These are phyloP conservation scores for Boletellus ananiceps DNA, from an alignment of 768 basidiomycete species.

Conservation along the genomic window DNA sequence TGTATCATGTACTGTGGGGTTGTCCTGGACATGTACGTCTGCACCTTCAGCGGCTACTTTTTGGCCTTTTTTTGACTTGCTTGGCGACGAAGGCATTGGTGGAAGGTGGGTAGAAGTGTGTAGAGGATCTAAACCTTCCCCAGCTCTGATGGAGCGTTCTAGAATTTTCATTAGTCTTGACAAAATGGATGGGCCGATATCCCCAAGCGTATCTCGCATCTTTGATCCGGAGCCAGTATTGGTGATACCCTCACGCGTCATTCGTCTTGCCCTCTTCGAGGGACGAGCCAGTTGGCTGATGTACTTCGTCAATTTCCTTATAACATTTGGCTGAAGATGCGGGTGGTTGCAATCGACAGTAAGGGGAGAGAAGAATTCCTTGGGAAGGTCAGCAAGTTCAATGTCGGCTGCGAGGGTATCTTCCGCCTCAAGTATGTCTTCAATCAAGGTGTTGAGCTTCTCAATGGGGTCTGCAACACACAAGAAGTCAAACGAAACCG, in stretches of 20 bases:
- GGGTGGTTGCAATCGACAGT: constrained; percentile 58
- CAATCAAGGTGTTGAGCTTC: constrained; percentile 69
- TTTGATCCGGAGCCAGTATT: constrained; percentile 36
- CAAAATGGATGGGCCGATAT: constrained; percentile 61
- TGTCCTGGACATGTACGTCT: constrained; percentile 1
- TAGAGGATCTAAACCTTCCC: constrained; percentile 76
- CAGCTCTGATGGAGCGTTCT: constrained; percentile 71
- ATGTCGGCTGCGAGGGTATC: constrained; percentile 62
- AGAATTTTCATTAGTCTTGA: constrained; percentile 70
- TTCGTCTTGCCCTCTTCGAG: constrained; percentile 59
- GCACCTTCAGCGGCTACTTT: constrained; percentile 23
- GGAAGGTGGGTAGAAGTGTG: constrained; percentile 26
- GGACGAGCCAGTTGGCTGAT: constrained; percentile 66
- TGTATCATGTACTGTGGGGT: constrained; percentile 3
- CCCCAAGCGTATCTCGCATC: constrained; percentile 54
- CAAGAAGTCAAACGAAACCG: neutral
- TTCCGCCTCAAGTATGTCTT: constrained; percentile 82
- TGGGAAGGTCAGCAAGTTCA: constrained; percentile 46
- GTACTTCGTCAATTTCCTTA: constrained; percentile 67
- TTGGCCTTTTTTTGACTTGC: constrained; percentile 44
- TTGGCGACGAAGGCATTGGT: constrained; percentile 34
- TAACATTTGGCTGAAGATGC: constrained; percentile 49
- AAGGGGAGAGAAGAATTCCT: constrained; percentile 60
- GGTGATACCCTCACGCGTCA: constrained; percentile 34
- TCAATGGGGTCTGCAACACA: constrained; percentile 54